phyloP scores from a whole-genome alignment of 495 filamentous ascomycete genomes.

The Podospora pseudoanserina region DNA sequence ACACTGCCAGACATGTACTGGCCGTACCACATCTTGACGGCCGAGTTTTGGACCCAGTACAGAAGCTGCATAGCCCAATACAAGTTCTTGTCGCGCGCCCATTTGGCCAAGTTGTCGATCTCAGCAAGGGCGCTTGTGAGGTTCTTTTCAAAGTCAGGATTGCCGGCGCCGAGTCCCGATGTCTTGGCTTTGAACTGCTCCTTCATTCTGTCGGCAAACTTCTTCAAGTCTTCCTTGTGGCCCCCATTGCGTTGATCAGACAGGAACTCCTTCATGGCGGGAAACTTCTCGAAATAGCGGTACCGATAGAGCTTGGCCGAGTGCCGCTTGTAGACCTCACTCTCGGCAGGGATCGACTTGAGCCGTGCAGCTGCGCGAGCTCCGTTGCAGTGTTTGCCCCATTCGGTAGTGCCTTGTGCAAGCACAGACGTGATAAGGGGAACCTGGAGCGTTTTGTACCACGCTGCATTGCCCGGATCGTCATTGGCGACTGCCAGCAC shows the following conservation, averaged over 20 bases:
- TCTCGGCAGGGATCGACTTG: neutral
- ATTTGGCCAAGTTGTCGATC: neutral
- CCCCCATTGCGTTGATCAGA: neutral
- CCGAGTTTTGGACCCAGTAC: neutral
- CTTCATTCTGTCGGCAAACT: neutral
- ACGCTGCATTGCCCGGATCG: neutral
- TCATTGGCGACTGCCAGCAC: neutral
- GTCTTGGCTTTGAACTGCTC: neutral
- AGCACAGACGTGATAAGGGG: neutral
- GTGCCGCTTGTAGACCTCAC: conserved; percentile 1
- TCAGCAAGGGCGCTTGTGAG: neutral
- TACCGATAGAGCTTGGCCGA: neutral
- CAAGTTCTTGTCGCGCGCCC: neutral
- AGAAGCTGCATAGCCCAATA: neutral
- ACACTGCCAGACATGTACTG: neutral
- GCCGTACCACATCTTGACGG: neutral
- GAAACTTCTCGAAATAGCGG: neutral
- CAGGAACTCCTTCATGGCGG: neutral
- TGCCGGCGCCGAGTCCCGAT: neutral
- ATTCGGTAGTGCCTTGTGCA: neutral
- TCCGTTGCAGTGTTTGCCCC: neutral
- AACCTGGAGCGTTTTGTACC: neutral
- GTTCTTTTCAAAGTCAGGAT: neutral
- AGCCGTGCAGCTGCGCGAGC: neutral
- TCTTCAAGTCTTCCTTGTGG: neutral